These are phyloP conservation scores for Quercus phellos DNA, from an alignment of 331 rosid genomes.

Conservation along the genomic window DNA sequence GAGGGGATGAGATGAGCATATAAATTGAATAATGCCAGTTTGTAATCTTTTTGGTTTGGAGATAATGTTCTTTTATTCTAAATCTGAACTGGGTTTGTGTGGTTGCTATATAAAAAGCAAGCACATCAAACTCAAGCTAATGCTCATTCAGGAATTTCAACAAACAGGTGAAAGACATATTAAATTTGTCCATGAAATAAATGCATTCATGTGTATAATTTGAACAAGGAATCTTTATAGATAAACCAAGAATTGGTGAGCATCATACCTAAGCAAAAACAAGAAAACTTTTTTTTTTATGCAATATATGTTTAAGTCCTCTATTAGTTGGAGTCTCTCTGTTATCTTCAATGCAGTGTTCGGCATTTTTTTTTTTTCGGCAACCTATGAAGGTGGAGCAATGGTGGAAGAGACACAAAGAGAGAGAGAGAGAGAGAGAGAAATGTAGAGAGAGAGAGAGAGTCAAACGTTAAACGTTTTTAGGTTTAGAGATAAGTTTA, in stretches of 20 bases:
- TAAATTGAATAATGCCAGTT: background rate
- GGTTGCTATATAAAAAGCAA: background rate
- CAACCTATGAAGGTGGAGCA: no score
- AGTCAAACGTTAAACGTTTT: no score
- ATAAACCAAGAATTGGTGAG: background rate
- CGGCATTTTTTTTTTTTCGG: no score
- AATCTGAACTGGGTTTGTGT: background rate
- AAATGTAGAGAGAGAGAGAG: no score
- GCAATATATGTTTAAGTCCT: background rate
- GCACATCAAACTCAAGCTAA: background rate
- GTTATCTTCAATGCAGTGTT: no score
- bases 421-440: no score
- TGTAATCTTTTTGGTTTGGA: background rate
- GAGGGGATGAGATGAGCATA: background rate
- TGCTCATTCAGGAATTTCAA: constrained; percentile 20
- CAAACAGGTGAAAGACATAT: constrained; percentile 21
- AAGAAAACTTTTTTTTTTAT: background rate
- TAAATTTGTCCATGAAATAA: background rate
- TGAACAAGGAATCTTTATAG: background rate
- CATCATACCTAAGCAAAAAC: background rate
- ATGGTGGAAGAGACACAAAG: no score
- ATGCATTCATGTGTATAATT: background rate
- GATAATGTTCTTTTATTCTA: background rate
- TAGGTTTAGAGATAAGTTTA: no score
- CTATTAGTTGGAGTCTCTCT: no score